These are phyloP conservation scores for Alternaria sp. DNA, from an alignment of 2,329 filamentous ascomycete species.

Conservation along the genomic window DNA sequence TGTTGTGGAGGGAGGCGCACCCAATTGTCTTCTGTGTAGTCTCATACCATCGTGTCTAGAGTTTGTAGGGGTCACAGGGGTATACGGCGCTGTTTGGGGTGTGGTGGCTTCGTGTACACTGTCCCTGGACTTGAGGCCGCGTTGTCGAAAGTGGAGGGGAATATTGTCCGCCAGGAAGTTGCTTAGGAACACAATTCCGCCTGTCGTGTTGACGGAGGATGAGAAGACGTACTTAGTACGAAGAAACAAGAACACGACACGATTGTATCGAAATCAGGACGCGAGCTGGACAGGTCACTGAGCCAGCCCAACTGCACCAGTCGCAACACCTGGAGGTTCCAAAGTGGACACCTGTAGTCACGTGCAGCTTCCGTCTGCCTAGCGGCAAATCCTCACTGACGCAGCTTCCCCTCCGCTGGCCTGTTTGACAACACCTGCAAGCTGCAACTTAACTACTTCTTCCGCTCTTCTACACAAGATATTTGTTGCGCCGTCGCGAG, in stretches of 20 bases:
- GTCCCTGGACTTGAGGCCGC: constrained; percentile 6
- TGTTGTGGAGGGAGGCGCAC: constrained; percentile 5
- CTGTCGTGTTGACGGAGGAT: not conserved
- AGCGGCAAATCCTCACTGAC: constrained; percentile 15
- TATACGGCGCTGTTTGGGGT: not conserved
- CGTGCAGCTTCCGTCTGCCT: constrained; percentile 25
- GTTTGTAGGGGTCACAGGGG: constrained; percentile 8
- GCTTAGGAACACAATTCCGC: constrained; percentile 9
- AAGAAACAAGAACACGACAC: not conserved
- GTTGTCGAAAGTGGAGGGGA: constrained; percentile 23
- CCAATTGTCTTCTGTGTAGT: not conserved
- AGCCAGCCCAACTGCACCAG: constrained; percentile 14
- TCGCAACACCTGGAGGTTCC: constrained; percentile 32
- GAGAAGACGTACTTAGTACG: not conserved
- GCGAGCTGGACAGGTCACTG: constrained; percentile 6
- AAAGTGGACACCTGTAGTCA: constrained; percentile 31
- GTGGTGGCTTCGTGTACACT: not conserved
- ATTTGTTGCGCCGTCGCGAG: not conserved
- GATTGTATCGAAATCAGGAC: not conserved
- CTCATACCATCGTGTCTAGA: constrained; percentile 38
- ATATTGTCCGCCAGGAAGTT: constrained; percentile 23
- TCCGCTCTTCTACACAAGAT: not conserved
- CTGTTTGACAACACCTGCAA: not conserved
- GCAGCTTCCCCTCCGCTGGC: constrained; percentile 10
- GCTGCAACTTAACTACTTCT: not conserved